Conservation (phyloP, 2,329 filamentous ascomycete genomes). For the Eutypella sp. region DNA sequence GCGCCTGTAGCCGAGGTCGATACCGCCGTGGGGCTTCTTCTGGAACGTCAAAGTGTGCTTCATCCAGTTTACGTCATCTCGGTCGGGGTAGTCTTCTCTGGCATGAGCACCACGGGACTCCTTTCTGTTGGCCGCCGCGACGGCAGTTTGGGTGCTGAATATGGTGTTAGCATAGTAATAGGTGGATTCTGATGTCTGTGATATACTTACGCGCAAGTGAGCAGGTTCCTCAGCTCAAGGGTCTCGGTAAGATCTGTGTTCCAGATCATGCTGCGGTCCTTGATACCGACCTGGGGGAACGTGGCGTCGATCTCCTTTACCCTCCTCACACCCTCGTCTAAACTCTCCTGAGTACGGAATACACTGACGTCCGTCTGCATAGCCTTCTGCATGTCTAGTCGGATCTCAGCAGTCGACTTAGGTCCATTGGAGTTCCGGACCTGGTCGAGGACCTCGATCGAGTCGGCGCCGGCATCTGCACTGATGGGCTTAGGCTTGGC, state of each 20-base stretch:
- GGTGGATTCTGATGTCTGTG: background rate
- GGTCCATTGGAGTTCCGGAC: constrained; percentile 78
- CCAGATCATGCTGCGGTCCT: constrained; percentile 99
- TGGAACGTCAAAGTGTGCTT: constrained; percentile 98
- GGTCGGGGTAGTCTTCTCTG: constrained; percentile 91
- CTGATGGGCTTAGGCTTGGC: constrained; percentile 72
- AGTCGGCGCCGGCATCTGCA: constrained; percentile 82
- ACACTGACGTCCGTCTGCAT: constrained; percentile 98
- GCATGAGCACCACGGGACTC: constrained; percentile 97
- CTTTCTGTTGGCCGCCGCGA: constrained; percentile 86
- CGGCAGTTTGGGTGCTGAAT: constrained; percentile 77
- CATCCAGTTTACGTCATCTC: constrained; percentile 97
- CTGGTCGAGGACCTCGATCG: constrained; percentile 80
- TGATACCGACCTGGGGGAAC: constrained; percentile 83
- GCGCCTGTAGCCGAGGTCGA: constrained; percentile 79
- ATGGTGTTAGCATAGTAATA: constrained; percentile 5
- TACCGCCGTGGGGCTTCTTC: constrained; percentile 82
- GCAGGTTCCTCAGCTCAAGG: constrained; percentile 86
- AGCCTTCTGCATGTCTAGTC: constrained; percentile 91
- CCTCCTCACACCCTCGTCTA: constrained; percentile 88
- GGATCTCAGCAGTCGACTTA: constrained; percentile 83
- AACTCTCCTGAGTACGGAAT: constrained; percentile 88
- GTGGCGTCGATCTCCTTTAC: constrained; percentile 78
- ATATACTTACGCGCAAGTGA: constrained; percentile 84
- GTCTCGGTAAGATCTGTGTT: constrained; percentile 97